Conservation (phyloP, 306 rosid genomes). For the Ochetophila trinervis region DNA sequence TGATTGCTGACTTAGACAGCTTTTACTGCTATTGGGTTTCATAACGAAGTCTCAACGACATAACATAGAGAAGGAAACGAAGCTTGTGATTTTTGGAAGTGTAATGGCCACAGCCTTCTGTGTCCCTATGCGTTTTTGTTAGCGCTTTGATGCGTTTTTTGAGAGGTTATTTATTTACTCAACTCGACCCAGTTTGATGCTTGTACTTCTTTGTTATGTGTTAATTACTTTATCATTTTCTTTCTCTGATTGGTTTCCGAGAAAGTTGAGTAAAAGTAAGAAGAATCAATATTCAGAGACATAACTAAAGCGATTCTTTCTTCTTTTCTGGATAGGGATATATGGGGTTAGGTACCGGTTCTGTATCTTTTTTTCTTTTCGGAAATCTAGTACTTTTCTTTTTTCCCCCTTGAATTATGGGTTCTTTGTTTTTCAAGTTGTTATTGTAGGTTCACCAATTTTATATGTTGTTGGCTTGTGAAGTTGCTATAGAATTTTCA, state of each 20-base stretch:
- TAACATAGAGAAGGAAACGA: no score
- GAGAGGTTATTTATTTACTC: not conserved
- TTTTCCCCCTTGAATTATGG: not conserved
- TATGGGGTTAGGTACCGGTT: not conserved
- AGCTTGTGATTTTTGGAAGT: no score
- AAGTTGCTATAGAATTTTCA: not conserved
- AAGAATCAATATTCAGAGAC: not conserved
- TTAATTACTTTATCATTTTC: not conserved
- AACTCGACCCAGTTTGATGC: not conserved
- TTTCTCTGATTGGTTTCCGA: constrained; percentile 1
- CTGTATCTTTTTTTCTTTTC: no score
- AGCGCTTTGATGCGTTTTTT: not conserved
- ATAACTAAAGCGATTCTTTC: no score
- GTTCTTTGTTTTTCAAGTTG: not conserved
- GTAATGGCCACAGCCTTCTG: no score
- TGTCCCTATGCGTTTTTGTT: not conserved
- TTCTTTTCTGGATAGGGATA: not conserved
- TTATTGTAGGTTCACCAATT: not conserved
- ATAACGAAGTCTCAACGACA: no score
- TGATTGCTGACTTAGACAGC: constrained; percentile 10
- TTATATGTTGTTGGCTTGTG: not conserved
- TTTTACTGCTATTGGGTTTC: not conserved
- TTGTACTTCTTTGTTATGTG: not conserved
- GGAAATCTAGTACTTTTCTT: not conserved
- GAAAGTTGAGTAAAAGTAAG: not conserved